phyloP scores from a whole-genome alignment of 2,329 filamentous ascomycete species.

The Lachnellula hyalina region DNA sequence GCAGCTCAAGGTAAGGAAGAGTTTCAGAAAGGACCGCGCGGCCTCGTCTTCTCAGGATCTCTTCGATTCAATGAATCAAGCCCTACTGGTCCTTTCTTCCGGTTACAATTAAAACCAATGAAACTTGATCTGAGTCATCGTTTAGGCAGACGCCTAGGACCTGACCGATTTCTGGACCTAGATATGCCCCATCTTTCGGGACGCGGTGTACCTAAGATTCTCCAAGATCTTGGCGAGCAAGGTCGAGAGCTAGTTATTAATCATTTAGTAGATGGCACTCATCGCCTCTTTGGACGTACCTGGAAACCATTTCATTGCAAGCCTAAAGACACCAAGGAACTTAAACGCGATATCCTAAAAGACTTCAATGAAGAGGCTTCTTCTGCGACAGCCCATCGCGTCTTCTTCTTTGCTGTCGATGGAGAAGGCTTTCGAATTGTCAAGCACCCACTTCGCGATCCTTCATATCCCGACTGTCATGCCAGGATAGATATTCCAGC shows the following conservation, averaged over 20 bases:
- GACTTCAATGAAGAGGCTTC: conserved; percentile 33
- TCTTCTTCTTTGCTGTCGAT: conserved; percentile 52
- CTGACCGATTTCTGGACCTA: conserved; percentile 54
- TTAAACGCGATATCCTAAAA: conserved; percentile 31
- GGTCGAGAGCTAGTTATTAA: conserved; percentile 33
- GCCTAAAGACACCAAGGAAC: conserved; percentile 29
- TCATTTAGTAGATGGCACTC: conserved; percentile 34
- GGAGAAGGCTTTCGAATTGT: conserved; percentile 29
- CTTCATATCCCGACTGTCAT: not conserved
- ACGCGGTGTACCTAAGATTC: conserved; percentile 22
- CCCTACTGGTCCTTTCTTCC: conserved; percentile 38
- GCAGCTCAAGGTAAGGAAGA: conserved; percentile 7
- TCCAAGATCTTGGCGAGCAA: conserved; percentile 31
- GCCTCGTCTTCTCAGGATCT: conserved; percentile 40
- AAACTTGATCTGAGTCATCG: conserved; percentile 46
- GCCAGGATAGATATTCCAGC: conserved; percentile 32
- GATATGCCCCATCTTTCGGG: conserved; percentile 41
- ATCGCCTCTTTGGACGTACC: conserved; percentile 24
- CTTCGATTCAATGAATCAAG: conserved; percentile 34
- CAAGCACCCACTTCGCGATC: not conserved
- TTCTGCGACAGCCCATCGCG: conserved; percentile 35
- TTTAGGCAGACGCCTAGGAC: conserved; percentile 49
- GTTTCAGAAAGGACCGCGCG: conserved; percentile 33
- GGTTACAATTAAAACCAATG: conserved; percentile 43
- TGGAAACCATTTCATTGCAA: conserved; percentile 30